phyloP scores from a whole-genome alignment of 768 basidiomycete species.

The Coprinellus aureogranulatus region DNA sequence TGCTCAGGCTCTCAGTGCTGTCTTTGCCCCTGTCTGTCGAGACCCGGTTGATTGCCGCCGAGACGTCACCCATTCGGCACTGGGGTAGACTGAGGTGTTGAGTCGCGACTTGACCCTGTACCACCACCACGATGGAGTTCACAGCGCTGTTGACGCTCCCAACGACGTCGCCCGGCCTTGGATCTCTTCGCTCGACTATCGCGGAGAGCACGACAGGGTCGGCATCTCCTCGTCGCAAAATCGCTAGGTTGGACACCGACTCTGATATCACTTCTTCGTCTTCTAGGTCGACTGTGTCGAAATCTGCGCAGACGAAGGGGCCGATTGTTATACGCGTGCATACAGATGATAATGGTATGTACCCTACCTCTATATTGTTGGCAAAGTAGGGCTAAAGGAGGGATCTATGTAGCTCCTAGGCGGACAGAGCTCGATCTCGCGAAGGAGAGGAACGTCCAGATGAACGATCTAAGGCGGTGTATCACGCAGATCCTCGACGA shows the following conservation, averaged over 20 bases:
- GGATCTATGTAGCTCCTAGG: too few species aligned
- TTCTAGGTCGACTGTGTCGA: conserved; percentile 49
- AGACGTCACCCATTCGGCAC: too few species aligned
- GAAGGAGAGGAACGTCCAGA: background rate
- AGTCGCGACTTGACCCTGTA: background rate
- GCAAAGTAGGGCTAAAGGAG: background rate
- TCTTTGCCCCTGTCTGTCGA: too few species aligned
- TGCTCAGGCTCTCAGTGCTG: too few species aligned
- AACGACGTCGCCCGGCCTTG: conserved; percentile 50
- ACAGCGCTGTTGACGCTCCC: conserved; percentile 47
- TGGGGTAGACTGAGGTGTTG: too few species aligned
- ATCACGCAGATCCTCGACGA: background rate
- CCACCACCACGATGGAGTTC: conserved; percentile 14
- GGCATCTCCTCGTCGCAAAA: conserved; percentile 65
- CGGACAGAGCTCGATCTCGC: background rate
- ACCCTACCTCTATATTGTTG: background rate
- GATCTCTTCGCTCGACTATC: conserved; percentile 37
- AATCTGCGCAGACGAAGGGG: conserved; percentile 9
- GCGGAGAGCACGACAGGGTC: conserved; percentile 38
- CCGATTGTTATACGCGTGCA: background rate
- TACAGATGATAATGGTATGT: background rate
- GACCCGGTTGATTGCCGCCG: too few species aligned
- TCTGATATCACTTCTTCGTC: conserved; percentile 63
- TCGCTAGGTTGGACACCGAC: conserved; percentile 62
- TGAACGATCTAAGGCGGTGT: background rate